Evolutionary conservation across 768 basidiomycete genomes (phyloP).

Genomic region (Baorangia bicolor): DNA sequence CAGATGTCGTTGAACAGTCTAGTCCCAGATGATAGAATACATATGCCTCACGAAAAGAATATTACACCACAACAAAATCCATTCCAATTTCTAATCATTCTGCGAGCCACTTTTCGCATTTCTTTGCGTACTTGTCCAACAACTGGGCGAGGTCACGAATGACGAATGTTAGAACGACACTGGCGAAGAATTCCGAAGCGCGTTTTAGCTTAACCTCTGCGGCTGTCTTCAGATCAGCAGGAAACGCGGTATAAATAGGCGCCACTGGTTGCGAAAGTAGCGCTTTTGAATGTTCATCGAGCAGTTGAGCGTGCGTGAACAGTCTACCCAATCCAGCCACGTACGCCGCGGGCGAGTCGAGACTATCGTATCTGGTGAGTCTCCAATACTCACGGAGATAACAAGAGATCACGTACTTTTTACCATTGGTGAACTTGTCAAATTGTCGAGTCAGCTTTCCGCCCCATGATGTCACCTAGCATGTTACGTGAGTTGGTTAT

Average conservation of each 20-base stretch:
- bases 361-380: conserved; percentile 42
- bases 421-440: conserved; percentile 85
- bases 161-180: conserved; percentile 85
- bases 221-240: conserved; percentile 56
- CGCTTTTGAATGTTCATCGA: conserved; percentile 85
- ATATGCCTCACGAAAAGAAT: conserved; percentile 27
- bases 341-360: conserved; percentile 86
- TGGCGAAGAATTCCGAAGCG: conserved; percentile 89
- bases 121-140: conserved; percentile 91
- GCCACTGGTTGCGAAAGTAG: conserved; percentile 62
- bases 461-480: conserved; percentile 62
- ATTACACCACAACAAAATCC: conserved; percentile 28
- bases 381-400: conserved; percentile 10
- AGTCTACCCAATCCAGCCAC: conserved; percentile 73
- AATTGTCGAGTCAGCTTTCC: conserved; percentile 71
- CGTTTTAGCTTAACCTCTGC: conserved; percentile 77
- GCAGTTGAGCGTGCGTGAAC: conserved; percentile 71
- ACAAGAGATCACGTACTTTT: conserved; percentile 59
- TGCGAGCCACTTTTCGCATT: conserved; percentile 89
- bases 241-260: conserved; percentile 71
- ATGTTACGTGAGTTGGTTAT: conserved; percentile 10
- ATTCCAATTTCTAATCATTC: conserved; percentile 48
- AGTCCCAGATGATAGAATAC: conserved; percentile 38
- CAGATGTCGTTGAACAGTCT: conserved; percentile 31
- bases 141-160: conserved; percentile 83